These are phyloP conservation scores for Mycena galericulata DNA, from an alignment of 768 basidiomycete genomes.

Conservation along the genomic window DNA sequence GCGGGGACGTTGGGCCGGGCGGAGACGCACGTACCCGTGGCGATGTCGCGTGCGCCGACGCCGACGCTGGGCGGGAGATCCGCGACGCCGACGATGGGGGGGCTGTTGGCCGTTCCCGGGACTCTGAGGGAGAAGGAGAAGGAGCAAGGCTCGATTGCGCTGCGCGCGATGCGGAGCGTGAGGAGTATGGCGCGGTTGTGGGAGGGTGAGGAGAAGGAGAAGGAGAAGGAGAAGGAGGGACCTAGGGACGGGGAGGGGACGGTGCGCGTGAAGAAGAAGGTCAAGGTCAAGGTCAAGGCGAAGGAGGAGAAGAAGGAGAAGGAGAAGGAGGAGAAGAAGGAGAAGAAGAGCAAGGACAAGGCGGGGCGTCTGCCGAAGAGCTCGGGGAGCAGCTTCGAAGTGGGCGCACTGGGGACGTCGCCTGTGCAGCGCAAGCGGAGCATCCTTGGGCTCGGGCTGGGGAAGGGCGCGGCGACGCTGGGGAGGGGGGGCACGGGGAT, in stretches of 20 bases:
- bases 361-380: conserved; percentile 52
- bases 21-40: conserved; percentile 25
- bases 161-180: conserved; percentile 84
- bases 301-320: conserved; percentile 38
- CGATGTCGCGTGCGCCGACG: conserved; percentile 32
- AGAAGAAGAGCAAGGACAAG: conserved; percentile 41
- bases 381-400: conserved; percentile 76
- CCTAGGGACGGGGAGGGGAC: conserved; percentile 43
- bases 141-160: conserved; percentile 72
- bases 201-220: conserved; percentile 35
- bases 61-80: conserved; percentile 48
- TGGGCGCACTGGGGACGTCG: conserved; percentile 61
- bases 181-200: conserved; percentile 75
- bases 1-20: conserved; percentile 33
- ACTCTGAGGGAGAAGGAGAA: conserved; percentile 22
- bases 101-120: conserved; percentile 53
- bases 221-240: conserved; percentile 50
- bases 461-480: background rate
- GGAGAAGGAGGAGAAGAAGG: background rate
- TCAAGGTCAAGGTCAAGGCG: conserved; percentile 42
- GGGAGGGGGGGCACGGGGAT: conserved; percentile 26
- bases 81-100: conserved; percentile 50
- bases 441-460: conserved; percentile 58
- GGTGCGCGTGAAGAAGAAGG: conserved; percentile 46
- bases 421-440: conserved; percentile 68